Evolutionary conservation across 352 stramenopile genomes (phyloP).

Genomic region (Globisporangium polare): DNA sequence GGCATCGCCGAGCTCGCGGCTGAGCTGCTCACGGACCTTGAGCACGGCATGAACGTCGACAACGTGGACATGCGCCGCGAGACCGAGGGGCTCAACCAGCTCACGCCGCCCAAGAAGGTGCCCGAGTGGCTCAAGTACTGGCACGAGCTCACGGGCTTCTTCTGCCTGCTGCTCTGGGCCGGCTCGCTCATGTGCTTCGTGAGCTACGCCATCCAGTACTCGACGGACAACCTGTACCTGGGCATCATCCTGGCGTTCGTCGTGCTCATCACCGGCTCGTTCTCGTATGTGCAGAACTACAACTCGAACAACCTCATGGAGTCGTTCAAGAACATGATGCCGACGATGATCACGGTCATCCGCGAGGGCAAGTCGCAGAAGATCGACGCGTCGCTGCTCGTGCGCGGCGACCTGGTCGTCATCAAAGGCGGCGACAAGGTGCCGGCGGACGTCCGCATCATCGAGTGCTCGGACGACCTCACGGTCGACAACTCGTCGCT

Average conservation of each 20-base stretch:
- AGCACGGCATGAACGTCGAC: conserved; percentile 41
- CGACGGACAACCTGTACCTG: conserved; percentile 43
- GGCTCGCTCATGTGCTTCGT: conserved; percentile 51
- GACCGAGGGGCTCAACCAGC: conserved; percentile 39
- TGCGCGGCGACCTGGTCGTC: conserved; percentile 85
- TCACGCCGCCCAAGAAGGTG: conserved; percentile 51
- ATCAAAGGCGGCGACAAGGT: conserved; percentile 92
- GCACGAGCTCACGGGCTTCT: conserved; percentile 54
- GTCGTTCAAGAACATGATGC: conserved; percentile 87
- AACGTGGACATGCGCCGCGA: conserved; percentile 48
- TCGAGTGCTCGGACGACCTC: conserved; percentile 93
- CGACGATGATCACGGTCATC: conserved; percentile 70
- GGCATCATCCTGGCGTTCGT: conserved; percentile 43
- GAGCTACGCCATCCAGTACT: conserved; percentile 46
- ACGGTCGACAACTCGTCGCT: conserved; percentile 86
- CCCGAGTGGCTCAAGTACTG: conserved; percentile 56
- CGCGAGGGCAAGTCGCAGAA: conserved; percentile 77
- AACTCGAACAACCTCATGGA: conserved; percentile 83
- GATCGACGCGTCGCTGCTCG: conserved; percentile 70
- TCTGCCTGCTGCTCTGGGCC: conserved; percentile 48
- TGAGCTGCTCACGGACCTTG: conserved; percentile 38
- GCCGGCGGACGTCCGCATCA: conserved; percentile 91
- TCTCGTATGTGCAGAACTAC: conserved; percentile 68
- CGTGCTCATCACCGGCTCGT: conserved; percentile 45
- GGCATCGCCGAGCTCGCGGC: conserved; percentile 37